Conservation (phyloP, 768 basidiomycete genomes). For the Macrolepiota fuliginosa region DNA sequence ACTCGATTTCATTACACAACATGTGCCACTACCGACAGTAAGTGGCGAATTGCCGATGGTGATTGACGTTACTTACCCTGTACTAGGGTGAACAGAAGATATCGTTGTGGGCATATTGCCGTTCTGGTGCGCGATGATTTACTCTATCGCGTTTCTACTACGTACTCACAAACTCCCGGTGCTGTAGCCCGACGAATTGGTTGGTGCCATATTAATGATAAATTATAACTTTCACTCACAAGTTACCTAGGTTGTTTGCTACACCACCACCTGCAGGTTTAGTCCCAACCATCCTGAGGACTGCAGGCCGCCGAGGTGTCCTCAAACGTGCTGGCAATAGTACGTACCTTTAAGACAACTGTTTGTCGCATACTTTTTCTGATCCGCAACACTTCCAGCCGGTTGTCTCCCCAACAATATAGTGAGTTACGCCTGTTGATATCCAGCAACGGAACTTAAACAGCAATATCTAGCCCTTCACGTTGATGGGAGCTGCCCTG, state of each 20-base stretch:
- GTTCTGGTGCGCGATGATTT: not conserved
- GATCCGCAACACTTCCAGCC: not conserved
- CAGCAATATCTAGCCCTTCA: not conserved
- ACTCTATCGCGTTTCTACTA: not conserved
- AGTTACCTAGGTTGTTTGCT: constrained; percentile 7
- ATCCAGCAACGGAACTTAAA: not conserved
- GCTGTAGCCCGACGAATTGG: not conserved
- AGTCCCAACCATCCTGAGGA: constrained; percentile 9
- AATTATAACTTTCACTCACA: not conserved
- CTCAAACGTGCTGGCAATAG: constrained; percentile 12
- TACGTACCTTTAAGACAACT: not conserved
- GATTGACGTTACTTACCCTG: not conserved
- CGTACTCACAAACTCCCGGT: not conserved
- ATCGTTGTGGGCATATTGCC: not conserved
- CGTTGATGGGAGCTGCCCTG: not conserved
- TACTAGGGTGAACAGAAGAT: not conserved
- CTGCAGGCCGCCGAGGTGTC: constrained; percentile 7
- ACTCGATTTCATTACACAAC: not conserved
- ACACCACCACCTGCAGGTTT: constrained; percentile 8
- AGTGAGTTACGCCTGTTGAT: not conserved
- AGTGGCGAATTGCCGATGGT: no score
- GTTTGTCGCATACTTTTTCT: not conserved
- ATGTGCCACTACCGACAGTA: constrained; percentile 13
- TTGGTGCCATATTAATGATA: not conserved
- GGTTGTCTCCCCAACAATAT: constrained; percentile 4